Base-by-base conservation (phyloP, 768 basidiomycete species). In the Russula compacta region DNA sequence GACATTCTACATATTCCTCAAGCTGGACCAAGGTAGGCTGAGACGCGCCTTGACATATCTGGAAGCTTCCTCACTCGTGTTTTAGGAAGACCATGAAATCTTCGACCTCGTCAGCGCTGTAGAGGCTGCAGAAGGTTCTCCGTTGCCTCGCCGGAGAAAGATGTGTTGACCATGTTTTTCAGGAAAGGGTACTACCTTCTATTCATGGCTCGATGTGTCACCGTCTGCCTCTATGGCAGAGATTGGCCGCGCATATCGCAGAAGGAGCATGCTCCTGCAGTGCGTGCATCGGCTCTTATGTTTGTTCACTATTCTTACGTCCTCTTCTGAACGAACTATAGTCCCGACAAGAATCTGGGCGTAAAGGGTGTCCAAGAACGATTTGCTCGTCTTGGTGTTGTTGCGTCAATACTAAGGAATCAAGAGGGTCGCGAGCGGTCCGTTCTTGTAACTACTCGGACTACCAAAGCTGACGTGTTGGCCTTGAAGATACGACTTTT, bases 311-410 rank as follows among this genome's bases (percentile, higher is more conserved):
- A 35, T 47, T 51, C 32, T 54, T 42, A 46, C 35, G 36, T 33
- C 53, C 48, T 60, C 39, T 36, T 6, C 33, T 21, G 35, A 14
- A 55, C 11, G n/a, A 54, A 54, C 4, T 38, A 11, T 64, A 95
- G 95, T 72, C 95, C 95, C 4, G 95, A 98, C 73, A 99, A 98
- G 79, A 98, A 97, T 73, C 91, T 87, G 1, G 82, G 84, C 59
- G 81, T 88, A 51, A 89, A 87, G 71, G 82, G 82, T 51, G 80
- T 87, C 40, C 89, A 93, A 52, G 92, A 95, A 64, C 83, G 92
- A 17, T 99, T 95, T 73, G 85, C 95, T n/a, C 80, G 93, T 29
- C 79, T 98, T 12, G 92, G 95, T 58, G 85, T 95, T 14, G 83
- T 99, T 47, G 77, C 84, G 9, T 81, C 83, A 43, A 95, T 98